Evolutionary conservation across 106 monocot genomes (phyloP), one percentile per base, ranked within the genome.

Genomic region (Vanilla planifolia): DNA sequence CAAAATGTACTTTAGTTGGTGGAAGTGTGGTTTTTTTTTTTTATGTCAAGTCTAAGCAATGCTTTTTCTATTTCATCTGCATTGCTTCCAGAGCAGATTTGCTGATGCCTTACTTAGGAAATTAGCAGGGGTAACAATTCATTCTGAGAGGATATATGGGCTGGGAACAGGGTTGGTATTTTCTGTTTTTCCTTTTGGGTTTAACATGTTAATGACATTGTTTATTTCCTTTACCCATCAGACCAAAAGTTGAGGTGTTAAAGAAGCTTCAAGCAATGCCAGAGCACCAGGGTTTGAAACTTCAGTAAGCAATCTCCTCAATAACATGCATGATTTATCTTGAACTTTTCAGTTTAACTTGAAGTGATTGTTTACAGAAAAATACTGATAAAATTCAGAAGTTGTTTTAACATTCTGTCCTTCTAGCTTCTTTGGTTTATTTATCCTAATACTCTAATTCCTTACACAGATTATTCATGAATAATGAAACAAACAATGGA

Each of bases 201-300:
- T 29, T 43, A 23, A 37, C 27, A 29, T 55, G n/a, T 15, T 57
- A n/a, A 11, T 43, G 19, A 44, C 23, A 20, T 4, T 27, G 13
- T 23, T 68, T 23, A 25, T 59, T 51, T 53, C 63, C 37, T 2
- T 59, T 46, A 13, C 56, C 68, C 30, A 30, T 73, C 60, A 98
- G 98, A 42, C 92, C 92, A 66, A 98, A 98, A 59, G 88, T 92
- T 9, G 75, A 92, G 68, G 82, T 92, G 40, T 75, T 92, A 48
- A 82, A 88, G 73, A 71, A 85, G 57, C 75, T 92, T 35, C 98
- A 98, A 63, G 33, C 46, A 43, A 88, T 74, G 75, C 82, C 87
- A 50, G 82, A 98, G 55, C 72, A 88, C 34, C 35, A 71, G 42
- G 92, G 88, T 3, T 66, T 98, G 44, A 79, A 41, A 32, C 66